Base-by-base conservation (phyloP, 2,329 filamentous ascomycete species). In the Pseudogymnoascus sp. region DNA sequence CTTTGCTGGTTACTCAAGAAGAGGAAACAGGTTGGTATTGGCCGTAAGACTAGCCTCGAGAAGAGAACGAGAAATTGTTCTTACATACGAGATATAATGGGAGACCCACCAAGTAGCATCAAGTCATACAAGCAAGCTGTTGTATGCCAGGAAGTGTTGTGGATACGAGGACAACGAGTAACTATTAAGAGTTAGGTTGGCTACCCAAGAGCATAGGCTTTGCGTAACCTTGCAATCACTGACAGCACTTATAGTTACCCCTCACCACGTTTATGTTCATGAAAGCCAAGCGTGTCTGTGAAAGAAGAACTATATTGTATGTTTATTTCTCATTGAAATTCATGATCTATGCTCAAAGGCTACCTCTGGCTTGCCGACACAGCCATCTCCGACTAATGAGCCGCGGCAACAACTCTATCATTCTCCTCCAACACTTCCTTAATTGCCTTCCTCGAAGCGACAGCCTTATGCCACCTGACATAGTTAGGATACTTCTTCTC, bases 381-480 rank as follows among this genome's bases (percentile, higher is more conserved):
- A 56, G 5, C 49, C 5, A 16, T 18, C 2, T 12, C 25, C 4
- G 7, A 56, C 46, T 62, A 63, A 36, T 63, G 40, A 7, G 8
- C 37, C 2, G 25, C 46, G 25, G 62, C 63, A 25, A 23, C 62
- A 18, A 25, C 60, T 31, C 28, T 62, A 21, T 56, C 40, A 37
- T 61, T 68, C 8, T 61, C 37, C 23, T 49, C 64, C 28, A 62
- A 49, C 11, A 66, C 62, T 43, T 63, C 65, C 64, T 69, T 69
- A 6, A 69, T 64, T 18, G 63, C 59, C 31, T 64, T 62, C 14
- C 37, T 49, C n/a, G 59, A 65, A 5, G 60, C 61, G 40, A 69
- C 14, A 16, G 18, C 61, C n/a, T 28, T 65, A 37, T 60, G 53
- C 64, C 64, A 65, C 5, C 46, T 61, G 34, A 18, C 23, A 31